Percentiles rank a stretch among this genome's conserved stretches.
These are phyloP conservation scores for Fusarium sp. DNA, from an alignment of 2,329 filamentous ascomycete genomes.

Conservation along the genomic window DNA sequence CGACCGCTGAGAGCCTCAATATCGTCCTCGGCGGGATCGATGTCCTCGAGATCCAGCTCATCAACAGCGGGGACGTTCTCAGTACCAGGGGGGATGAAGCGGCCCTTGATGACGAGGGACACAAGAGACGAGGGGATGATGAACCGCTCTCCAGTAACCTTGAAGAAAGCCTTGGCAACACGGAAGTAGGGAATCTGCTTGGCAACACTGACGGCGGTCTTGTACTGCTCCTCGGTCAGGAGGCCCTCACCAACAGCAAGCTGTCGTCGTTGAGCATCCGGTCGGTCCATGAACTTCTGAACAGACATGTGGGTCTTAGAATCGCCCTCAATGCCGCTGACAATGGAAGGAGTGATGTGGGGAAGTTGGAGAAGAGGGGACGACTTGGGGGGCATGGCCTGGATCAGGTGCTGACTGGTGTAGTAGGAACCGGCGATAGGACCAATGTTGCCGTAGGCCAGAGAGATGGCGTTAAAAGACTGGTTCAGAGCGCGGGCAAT, in stretches of 20 bases:
- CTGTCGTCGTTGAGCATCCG: constrained; percentile 75
- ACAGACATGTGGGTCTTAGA: constrained; percentile 78
- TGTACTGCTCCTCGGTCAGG: constrained; percentile 78
- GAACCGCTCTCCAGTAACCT: constrained; percentile 91
- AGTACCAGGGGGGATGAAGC: constrained; percentile 87
- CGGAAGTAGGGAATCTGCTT: constrained; percentile 83
- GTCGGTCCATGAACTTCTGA: constrained; percentile 86
- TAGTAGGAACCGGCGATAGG: constrained; percentile 85
- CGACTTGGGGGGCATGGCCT: constrained; percentile 82
- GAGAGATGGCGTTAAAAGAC: constrained; percentile 83
- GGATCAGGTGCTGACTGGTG: constrained; percentile 84
- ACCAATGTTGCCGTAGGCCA: constrained; percentile 83
- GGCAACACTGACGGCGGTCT: constrained; percentile 76
- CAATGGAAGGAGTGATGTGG: constrained; percentile 75
- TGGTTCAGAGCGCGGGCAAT: constrained; percentile 85
- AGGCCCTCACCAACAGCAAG: constrained; percentile 74
- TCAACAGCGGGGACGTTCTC: constrained; percentile 76
- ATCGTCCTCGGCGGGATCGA: constrained; percentile 92
- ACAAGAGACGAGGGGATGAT: constrained; percentile 93
- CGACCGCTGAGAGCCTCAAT: constrained; percentile 83
- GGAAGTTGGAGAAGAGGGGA: constrained; percentile 93
- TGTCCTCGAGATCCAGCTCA: constrained; percentile 82
- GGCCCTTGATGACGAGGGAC: constrained; percentile 92
- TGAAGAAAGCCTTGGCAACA: constrained; percentile 96
- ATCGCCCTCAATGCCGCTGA: constrained; percentile 74